Conservation (phyloP, 805 yeast species). For the Metschnikowia orientalis region DNA sequence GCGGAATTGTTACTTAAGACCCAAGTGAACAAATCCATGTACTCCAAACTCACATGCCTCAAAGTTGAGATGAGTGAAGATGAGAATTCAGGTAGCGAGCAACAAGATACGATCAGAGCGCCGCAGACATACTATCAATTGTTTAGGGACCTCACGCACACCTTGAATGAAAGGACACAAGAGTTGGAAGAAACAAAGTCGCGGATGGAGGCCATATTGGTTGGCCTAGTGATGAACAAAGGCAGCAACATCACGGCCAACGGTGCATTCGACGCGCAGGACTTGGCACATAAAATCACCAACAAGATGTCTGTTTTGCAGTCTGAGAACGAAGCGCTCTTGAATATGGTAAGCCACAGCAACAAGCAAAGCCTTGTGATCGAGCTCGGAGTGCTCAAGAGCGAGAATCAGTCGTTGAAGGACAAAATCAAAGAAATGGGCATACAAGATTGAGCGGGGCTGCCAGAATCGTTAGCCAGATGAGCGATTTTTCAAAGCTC, state of each 20-base stretch:
- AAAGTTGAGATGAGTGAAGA: constrained; percentile 7
- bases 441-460: constrained; percentile 5
- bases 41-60: constrained; percentile 28
- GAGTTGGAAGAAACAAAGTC: constrained; percentile 60
- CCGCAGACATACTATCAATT: constrained; percentile 45
- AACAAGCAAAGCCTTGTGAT: constrained; percentile 66
- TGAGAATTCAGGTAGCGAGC: constrained; percentile 7
- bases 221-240: constrained; percentile 23
- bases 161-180: constrained; percentile 39
- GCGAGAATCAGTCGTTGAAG: constrained; percentile 26
- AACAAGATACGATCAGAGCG: constrained; percentile 23
- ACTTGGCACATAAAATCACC: constrained; percentile 68
- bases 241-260: constrained; percentile 35
- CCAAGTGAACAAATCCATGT: constrained; percentile 33
- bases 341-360: constrained; percentile 71
- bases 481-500: too few relatives aligned
- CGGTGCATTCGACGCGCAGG: constrained; percentile 71
- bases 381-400: constrained; percentile 57
- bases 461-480: too few relatives aligned
- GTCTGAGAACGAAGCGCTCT: constrained; percentile 65
- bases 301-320: constrained; percentile 56
- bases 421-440: constrained; percentile 12
- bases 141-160: constrained; percentile 45
- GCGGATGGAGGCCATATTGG: constrained; percentile 57
- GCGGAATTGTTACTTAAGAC: constrained; percentile 55